phyloP scores from a whole-genome alignment of 108 stramenopile species.

The Schizochytrium sp. region DNA sequence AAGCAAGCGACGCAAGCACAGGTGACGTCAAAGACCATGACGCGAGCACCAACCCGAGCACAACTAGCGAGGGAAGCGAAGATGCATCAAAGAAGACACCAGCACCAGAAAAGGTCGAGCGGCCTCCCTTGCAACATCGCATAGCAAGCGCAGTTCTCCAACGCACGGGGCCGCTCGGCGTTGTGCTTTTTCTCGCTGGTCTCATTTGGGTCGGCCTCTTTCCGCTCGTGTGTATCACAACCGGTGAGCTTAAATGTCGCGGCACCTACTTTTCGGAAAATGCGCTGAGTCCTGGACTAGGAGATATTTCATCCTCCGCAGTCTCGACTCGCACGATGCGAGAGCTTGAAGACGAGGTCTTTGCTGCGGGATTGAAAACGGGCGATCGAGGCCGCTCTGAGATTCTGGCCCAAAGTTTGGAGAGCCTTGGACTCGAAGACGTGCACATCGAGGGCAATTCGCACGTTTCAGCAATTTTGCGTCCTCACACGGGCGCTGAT shows the following conservation, averaged over 20 bases:
- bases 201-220: background rate
- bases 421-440: background rate
- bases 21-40: no score
- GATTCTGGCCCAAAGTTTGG: background rate
- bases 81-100: no score
- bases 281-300: background rate
- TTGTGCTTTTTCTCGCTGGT: background rate
- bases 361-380: background rate
- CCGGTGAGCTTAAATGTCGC: slow-evolving; percentile 1
- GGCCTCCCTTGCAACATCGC: no score
- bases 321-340: background rate
- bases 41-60: no score
- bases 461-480: background rate
- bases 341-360: background rate
- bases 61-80: no score
- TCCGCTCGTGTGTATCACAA: background rate
- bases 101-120: no score
- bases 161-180: background rate
- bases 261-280: slow-evolving; percentile 3
- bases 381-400: background rate
- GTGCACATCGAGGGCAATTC: background rate
- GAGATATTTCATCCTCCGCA: background rate
- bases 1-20: no score
- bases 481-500: background rate
- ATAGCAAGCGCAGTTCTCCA: background rate